Percentiles rank a stretch among this genome's conserved stretches.
Evolutionary conservation across 805 yeast species (phyloP).

Genomic region (Kodamaea hsintzibuensis): DNA sequence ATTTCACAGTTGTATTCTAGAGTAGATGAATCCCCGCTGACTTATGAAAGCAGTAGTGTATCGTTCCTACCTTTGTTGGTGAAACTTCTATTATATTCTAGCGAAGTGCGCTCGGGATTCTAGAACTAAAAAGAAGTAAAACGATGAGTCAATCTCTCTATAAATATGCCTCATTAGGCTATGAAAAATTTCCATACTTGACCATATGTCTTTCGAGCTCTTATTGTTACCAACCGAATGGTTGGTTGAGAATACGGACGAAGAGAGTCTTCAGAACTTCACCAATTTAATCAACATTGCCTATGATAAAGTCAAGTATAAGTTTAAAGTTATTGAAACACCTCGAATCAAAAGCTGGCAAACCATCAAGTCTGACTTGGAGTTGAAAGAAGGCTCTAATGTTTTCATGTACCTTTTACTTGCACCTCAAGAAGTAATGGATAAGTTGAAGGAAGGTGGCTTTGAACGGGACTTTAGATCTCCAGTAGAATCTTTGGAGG

Average conservation of each 20-base stretch:
- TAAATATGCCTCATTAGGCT: neutral
- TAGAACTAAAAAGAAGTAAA: too few relatives aligned
- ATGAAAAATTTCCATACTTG: neutral
- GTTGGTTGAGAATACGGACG: conserved; percentile 11
- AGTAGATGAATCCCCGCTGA: too few relatives aligned
- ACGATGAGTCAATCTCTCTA: too few relatives aligned
- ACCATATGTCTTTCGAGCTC: conserved; percentile 17
- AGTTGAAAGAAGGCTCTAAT: conserved; percentile 18
- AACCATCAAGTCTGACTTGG: conserved; percentile 25
- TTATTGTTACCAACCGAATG: conserved; percentile 24
- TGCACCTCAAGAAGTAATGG: conserved; percentile 24
- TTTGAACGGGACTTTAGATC: conserved; percentile 26
- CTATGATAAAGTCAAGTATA: conserved; percentile 48
- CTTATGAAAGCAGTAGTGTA: too few relatives aligned
- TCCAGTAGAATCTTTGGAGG: conserved; percentile 20
- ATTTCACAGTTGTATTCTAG: too few relatives aligned
- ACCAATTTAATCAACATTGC: conserved; percentile 47
- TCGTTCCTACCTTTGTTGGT: neutral
- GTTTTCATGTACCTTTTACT: conserved; percentile 25
- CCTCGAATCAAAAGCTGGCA: conserved; percentile 38
- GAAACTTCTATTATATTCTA: too few relatives aligned
- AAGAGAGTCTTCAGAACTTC: conserved; percentile 4
- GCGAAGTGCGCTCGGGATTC: too few relatives aligned
- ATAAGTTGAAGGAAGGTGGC: conserved; percentile 21
- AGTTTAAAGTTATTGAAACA: conserved; percentile 42